phyloP scores from a whole-genome alignment of 345 rosid genomes.

The Angophora floribunda region DNA sequence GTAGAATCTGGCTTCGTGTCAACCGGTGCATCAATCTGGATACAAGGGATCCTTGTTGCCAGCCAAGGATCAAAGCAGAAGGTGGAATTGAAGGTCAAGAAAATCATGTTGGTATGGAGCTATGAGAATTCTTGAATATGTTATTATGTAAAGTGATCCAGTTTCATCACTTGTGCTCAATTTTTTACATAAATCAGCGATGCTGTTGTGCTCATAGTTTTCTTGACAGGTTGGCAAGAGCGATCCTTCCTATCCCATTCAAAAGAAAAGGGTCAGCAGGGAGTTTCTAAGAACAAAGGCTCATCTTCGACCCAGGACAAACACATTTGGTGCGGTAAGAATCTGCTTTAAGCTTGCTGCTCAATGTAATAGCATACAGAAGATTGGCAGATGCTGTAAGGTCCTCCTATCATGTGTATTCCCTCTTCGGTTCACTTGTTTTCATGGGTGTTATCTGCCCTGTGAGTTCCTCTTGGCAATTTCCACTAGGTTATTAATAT shows the following conservation, averaged over 20 bases:
- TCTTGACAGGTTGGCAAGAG: slow-evolving; percentile 70
- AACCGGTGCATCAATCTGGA: slow-evolving; percentile 80
- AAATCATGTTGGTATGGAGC: slow-evolving; percentile 57
- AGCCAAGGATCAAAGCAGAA: slow-evolving; percentile 96
- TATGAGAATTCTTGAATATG: background rate
- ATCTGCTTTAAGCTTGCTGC: background rate
- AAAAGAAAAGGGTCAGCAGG: slow-evolving; percentile 89
- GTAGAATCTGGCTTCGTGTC: slow-evolving; percentile 72
- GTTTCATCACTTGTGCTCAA: background rate
- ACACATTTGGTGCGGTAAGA: slow-evolving; percentile 90
- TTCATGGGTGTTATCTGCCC: background rate
- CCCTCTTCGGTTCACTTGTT: background rate
- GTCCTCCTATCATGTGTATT: background rate
- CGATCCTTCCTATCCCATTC: slow-evolving; percentile 86
- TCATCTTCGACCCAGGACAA: slow-evolving; percentile 95
- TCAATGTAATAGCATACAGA: background rate
- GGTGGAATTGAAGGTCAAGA: slow-evolving; percentile 76
- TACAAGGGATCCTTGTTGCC: slow-evolving; percentile 69
- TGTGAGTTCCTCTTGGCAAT: background rate
- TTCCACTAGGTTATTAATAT: background rate
- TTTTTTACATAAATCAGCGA: background rate
- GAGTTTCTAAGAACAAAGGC: slow-evolving; percentile 95
- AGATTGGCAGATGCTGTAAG: background rate
- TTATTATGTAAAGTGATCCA: background rate
- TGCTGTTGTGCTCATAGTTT: background rate